Base-by-base conservation (phyloP, 1,284 basidiomycete genomes). In the Moniliophthora roreri region DNA sequence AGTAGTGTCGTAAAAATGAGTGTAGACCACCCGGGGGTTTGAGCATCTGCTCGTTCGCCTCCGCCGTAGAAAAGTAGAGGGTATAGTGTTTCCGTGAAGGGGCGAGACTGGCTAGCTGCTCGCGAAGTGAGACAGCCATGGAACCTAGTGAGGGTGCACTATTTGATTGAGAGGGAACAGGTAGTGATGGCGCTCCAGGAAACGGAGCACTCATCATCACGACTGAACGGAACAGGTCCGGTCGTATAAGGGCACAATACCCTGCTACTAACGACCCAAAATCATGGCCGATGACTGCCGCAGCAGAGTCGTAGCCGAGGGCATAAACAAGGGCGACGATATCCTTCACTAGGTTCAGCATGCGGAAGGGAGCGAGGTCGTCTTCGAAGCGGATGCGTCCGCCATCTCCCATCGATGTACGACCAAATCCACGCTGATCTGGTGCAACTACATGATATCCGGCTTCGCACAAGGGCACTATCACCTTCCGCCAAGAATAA, bases 121-220 rank as follows among this genome's bases (percentile, higher is more conserved):
- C 61, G 21, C 61, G 60, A 13, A 71, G 20, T 3, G 28, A 7
- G 13, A 51, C 7, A 36, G 32, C 48, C 20, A 60, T 32, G 28
- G 61, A 54, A 41, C 60, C 54, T 23, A 42, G 47, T 1, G 62
- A 59, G 9, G 53, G 60, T 1, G 57, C 48, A 18, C 51, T 48
- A 2, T 21, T 52, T 21, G 46, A 45, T 15, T 49, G 42, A 21
- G 56, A 58, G 9, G 61, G 58, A 32, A 58, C 58, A 6, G 62
- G 60, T 18, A 71, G 61, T 1, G 68, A 51, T 16, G 76, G 75
- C 1, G 75, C 63, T 0, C 81, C 81, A 1, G 71, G 58, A 61
- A 79, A 84, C 0, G 84, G 81, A 2, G 72, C 72, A 58, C 82
- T 84, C 80, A 84, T 83, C 60, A 84, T 64, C 21, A 84, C 77